Percentiles rank a stretch among this genome's conserved stretches.
Conservation (phyloP, 805 yeast species). For the Cyberlindnera mississippiensis region DNA sequence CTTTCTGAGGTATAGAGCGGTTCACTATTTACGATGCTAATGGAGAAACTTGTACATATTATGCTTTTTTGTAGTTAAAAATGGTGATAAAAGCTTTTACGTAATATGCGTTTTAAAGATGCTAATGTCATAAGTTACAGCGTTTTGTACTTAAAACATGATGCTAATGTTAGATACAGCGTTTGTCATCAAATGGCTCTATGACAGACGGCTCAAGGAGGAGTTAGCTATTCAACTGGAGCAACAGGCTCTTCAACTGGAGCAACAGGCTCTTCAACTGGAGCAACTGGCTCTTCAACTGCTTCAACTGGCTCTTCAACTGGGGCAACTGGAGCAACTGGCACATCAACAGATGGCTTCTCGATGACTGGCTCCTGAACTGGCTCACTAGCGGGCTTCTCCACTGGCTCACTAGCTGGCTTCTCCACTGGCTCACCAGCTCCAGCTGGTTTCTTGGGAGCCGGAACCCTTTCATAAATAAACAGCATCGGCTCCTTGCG, state of each 20-base stretch:
- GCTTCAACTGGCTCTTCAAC: not conserved
- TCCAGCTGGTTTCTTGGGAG: not conserved
- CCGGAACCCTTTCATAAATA: slow-evolving; percentile 18
- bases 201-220: not conserved
- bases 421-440: not conserved
- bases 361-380: not conserved
- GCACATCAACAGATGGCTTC: not conserved
- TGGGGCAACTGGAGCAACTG: not conserved
- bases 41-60: no score
- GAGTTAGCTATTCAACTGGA: no score
- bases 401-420: not conserved
- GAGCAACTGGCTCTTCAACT: not conserved
- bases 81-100: no score
- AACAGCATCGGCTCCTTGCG: slow-evolving; percentile 9
- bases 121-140: no score
- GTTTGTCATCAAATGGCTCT: no score
- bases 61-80: no score
- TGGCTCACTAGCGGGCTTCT: not conserved
- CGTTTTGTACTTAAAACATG: no score
- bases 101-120: no score
- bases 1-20: no score
- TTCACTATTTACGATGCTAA: no score
- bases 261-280: not conserved
- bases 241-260: not conserved
- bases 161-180: no score